These are phyloP conservation scores for Fusarium sororula DNA, from an alignment of 2,329 filamentous ascomycete species.

Conservation along the genomic window DNA sequence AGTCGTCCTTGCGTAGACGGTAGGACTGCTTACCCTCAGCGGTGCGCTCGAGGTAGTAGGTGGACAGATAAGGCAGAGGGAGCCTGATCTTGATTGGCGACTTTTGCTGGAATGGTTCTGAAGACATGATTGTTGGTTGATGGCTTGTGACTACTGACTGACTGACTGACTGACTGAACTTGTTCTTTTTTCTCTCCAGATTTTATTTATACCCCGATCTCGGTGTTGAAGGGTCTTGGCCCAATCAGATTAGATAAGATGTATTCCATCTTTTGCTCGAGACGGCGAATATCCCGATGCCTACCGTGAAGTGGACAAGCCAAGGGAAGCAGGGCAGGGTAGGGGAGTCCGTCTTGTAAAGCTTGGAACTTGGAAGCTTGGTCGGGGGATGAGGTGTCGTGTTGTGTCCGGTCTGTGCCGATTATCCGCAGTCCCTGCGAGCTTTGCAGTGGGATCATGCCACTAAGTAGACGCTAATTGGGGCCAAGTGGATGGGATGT, in stretches of 20 bases:
- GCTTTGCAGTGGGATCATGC: not conserved
- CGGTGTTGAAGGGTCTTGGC: not conserved
- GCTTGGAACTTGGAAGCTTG: conserved; percentile 14
- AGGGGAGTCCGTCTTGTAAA: conserved; percentile 26
- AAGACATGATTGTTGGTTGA: conserved; percentile 24
- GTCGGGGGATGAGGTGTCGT: not conserved
- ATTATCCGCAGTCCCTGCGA: conserved; percentile 20
- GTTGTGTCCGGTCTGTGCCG: conserved; percentile 17
- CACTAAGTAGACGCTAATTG: not conserved
- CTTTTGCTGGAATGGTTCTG: conserved; percentile 34
- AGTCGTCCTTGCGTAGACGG: conserved; percentile 31
- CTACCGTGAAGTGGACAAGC: conserved; percentile 1
- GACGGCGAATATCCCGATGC: conserved; percentile 10
- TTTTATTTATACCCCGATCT: conserved; percentile 37
- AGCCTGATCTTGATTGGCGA: conserved; percentile 56
- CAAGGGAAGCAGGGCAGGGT: not conserved
- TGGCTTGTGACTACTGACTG: conserved; percentile 8
- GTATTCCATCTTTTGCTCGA: not conserved
- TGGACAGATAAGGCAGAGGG: conserved; percentile 35
- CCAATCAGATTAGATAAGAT: conserved; percentile 34
- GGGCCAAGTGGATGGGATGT: not conserved
- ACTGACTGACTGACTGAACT: not conserved
- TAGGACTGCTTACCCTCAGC: conserved; percentile 29
- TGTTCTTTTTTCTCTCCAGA: conserved; percentile 26
- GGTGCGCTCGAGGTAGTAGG: conserved; percentile 36